Conservation (phyloP, 352 stramenopile species). For the Globisporangium canariense region DNA sequence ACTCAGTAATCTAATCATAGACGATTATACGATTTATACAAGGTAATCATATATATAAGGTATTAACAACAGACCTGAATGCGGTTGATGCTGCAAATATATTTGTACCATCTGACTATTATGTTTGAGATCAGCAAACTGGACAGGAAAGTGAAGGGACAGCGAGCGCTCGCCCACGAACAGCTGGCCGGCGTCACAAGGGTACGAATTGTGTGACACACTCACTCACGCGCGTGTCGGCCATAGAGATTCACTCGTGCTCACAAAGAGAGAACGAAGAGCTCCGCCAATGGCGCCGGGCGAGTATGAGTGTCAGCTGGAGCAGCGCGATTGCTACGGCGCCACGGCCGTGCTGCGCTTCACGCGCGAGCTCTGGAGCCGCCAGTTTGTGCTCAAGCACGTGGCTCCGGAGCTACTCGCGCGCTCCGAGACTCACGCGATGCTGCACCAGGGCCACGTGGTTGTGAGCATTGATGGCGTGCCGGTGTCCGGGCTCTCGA, state of each 20-base stretch:
- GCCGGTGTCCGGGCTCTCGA: constrained; percentile 21
- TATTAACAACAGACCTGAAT: neutral
- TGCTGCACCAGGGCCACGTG: constrained; percentile 26
- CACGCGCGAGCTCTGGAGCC: constrained; percentile 39
- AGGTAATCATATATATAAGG: neutral
- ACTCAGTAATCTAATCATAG: neutral
- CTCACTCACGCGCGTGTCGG: neutral
- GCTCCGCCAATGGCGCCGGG: constrained; percentile 17
- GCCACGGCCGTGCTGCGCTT: constrained; percentile 17
- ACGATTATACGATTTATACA: neutral
- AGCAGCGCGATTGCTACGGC: constrained; percentile 12
- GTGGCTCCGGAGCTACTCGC: constrained; percentile 17
- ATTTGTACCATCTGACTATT: neutral
- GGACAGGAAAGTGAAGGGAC: neutral
- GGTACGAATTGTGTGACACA: neutral
- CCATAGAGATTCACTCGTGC: neutral
- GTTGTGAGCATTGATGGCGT: constrained; percentile 31
- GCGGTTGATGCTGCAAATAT: no score
- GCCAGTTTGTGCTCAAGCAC: constrained; percentile 36
- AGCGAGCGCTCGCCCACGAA: neutral
- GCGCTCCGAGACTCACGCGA: constrained; percentile 18
- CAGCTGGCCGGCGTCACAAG: neutral
- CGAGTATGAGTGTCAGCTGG: constrained; percentile 34
- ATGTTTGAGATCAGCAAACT: neutral
- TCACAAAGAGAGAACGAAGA: neutral